Conservation (phyloP, 2,329 filamentous ascomycete genomes). For the Hypoxylon sp. region DNA sequence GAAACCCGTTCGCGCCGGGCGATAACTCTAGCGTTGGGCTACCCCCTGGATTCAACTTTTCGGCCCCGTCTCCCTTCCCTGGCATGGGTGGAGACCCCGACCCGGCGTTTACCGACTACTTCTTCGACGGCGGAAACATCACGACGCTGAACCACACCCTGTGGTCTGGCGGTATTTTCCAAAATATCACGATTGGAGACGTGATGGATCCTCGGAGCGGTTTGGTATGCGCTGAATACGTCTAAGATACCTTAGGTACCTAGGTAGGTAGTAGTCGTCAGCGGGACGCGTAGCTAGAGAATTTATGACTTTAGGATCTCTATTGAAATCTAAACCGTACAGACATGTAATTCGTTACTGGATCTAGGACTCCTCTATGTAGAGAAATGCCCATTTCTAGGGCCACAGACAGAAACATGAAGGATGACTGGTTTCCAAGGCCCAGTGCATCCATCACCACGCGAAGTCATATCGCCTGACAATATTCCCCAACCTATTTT, state of each 20-base stretch:
- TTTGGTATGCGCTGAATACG: conserved; percentile 44
- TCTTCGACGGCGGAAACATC: conserved; percentile 44
- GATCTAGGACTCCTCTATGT: no score
- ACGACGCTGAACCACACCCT: conserved; percentile 48
- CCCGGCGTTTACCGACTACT: conserved; percentile 41
- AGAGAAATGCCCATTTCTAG: no score
- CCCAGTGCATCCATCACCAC: no score
- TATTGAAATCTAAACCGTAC: no score
- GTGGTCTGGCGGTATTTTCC: conserved; percentile 43
- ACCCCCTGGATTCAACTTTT: conserved; percentile 30
- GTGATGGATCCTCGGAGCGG: conserved; percentile 43
- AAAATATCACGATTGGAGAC: conserved; percentile 46
- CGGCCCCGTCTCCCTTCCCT: conserved; percentile 31
- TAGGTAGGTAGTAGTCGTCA: not conserved
- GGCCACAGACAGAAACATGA: no score
- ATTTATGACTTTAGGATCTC: no score
- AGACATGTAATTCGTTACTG: no score
- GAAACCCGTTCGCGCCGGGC: conserved; percentile 25
- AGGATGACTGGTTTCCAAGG: no score
- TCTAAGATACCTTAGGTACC: no score
- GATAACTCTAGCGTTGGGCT: conserved; percentile 22
- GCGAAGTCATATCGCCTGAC: no score
- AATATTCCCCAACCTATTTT: no score
- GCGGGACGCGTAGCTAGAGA: not conserved
- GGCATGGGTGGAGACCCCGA: conserved; percentile 25